A percentile compares a stretch with the other conserved stretches of the same genome.
phyloP scores from a whole-genome alignment of 2,329 filamentous ascomycete species.

The Rhynchosporium graminicola region DNA sequence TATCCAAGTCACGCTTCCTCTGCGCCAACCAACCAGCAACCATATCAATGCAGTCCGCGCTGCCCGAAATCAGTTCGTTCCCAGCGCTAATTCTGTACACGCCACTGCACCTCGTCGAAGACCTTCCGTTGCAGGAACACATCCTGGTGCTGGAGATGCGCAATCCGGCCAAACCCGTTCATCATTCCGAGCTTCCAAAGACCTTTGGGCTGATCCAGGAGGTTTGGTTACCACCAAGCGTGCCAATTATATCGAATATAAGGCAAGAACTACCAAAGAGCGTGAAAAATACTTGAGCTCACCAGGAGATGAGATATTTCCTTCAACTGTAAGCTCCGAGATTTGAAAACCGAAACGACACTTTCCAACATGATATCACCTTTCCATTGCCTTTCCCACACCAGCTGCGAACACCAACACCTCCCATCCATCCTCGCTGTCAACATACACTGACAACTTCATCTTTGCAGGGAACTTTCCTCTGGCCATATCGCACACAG shows the following conservation, averaged over 20 bases:
- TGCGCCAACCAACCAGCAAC: background rate
- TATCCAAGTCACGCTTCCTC: background rate
- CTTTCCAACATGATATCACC: no score
- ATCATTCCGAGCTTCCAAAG: background rate
- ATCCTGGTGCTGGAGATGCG: background rate
- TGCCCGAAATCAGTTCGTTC: background rate
- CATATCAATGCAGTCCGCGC: background rate
- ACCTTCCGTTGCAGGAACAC: background rate
- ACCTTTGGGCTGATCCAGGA: background rate
- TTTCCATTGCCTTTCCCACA: no score
- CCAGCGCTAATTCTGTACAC: background rate
- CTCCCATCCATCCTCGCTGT: no score
- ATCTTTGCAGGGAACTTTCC: background rate
- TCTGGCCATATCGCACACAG: slow-evolving; percentile 4
- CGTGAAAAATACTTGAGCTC: slow-evolving; percentile 6
- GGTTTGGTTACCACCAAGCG: slow-evolving; percentile 3
- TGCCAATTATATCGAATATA: slow-evolving; percentile 2
- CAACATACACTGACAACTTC: background rate
- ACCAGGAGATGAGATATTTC: slow-evolving; percentile 1
- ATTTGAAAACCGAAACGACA: background rate
- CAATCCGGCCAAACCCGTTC: background rate
- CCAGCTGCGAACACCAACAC: no score
- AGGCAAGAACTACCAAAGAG: slow-evolving; percentile 4
- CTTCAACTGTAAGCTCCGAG: background rate
- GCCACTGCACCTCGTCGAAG: background rate